A percentile compares a stretch with the other conserved stretches of the same genome.
These are phyloP conservation scores for Irpex lacteus DNA, from an alignment of 1,284 basidiomycete species.

Conservation along the genomic window DNA sequence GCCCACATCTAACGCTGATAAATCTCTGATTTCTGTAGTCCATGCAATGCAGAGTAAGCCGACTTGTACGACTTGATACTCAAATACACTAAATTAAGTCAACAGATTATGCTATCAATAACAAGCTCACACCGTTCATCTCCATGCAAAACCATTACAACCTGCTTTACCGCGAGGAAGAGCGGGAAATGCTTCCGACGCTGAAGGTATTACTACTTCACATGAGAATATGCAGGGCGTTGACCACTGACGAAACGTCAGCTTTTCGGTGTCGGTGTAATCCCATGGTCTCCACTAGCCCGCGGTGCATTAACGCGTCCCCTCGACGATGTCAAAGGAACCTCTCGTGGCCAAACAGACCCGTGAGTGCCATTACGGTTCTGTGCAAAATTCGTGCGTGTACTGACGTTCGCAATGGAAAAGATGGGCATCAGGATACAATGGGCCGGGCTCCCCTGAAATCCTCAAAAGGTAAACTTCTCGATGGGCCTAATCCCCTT, in stretches of 20 bases:
- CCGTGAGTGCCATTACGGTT: not conserved
- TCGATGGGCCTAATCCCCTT: not conserved
- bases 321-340: not conserved
- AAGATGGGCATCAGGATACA: not conserved
- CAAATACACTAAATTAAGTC: too few species aligned
- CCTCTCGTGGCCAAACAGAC: not conserved
- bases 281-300: slow-evolving; percentile 21
- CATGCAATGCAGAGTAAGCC: slow-evolving; percentile 23
- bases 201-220: slow-evolving; percentile 31
- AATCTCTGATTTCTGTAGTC: not conserved
- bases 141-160: slow-evolving; percentile 70
- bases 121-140: slow-evolving; percentile 65
- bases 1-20: not conserved
- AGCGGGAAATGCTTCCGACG: slow-evolving; percentile 66
- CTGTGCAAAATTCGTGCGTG: too few species aligned
- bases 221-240: not conserved
- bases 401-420: too few species aligned
- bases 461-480: not conserved
- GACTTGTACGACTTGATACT: not conserved
- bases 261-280: slow-evolving; percentile 32
- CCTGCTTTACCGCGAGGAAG: slow-evolving; percentile 60
- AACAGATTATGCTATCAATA: slow-evolving; percentile 23
- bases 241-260: slow-evolving; percentile 5
- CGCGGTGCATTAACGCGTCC: not conserved
- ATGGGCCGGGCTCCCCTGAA: not conserved